Evolutionary conservation across 495 filamentous ascomycete species (phyloP).

Genomic region (Staphylotrichum tortipilum): DNA sequence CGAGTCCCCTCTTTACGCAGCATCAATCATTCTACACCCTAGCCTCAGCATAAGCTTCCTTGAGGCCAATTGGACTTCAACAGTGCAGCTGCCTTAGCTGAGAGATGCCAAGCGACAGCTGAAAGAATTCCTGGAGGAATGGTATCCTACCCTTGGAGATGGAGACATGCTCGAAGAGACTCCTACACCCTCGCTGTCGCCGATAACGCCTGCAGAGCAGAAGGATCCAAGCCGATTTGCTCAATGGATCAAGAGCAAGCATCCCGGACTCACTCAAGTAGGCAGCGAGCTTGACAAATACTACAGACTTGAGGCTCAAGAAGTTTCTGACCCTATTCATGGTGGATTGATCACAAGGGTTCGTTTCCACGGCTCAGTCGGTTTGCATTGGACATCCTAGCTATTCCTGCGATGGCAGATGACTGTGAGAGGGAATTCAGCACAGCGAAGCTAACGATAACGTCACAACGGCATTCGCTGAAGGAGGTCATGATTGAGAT

Average conservation of each 20-base stretch:
- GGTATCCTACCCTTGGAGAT: too few species aligned
- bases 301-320: too few species aligned
- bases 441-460: background rate
- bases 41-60: background rate
- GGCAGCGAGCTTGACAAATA: background rate
- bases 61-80: background rate
- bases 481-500: background rate
- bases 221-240: too few species aligned
- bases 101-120: background rate
- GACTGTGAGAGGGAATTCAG: background rate
- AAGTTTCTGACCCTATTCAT: background rate
- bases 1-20: background rate
- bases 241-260: background rate
- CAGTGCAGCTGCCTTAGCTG: too few species aligned
- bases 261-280: background rate
- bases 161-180: too few species aligned
- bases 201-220: too few species aligned
- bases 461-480: background rate
- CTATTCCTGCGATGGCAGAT: background rate
- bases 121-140: background rate
- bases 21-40: background rate
- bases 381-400: background rate
- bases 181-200: too few species aligned
- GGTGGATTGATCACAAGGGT: background rate
- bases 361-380: background rate